Evolutionary conservation across 257 asterid genomes (phyloP).

Genomic region (Solanum pimpinellifolium): DNA sequence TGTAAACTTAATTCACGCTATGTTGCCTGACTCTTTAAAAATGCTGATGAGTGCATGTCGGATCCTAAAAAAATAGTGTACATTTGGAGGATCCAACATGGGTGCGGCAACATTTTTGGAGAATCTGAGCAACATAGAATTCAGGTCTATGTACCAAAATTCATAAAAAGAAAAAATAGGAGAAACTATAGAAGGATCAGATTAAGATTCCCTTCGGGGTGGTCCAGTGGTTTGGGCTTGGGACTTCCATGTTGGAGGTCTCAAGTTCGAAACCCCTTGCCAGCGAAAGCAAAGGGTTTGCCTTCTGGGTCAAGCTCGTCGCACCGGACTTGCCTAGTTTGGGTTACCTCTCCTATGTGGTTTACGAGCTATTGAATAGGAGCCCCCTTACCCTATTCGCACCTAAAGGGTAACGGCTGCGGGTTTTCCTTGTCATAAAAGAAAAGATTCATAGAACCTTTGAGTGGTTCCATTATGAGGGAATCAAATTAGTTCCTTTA

Average conservation of each 20-base stretch:
- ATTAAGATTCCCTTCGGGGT: no score
- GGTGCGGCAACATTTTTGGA: not conserved
- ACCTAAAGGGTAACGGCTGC: no score
- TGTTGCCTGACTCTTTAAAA: not conserved
- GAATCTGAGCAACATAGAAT: not conserved
- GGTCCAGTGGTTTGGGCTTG: no score
- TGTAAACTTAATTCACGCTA: not conserved
- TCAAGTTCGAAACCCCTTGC: no score
- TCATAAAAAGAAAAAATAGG: not conserved
- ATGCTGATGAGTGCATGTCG: not conserved
- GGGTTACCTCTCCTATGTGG: no score
- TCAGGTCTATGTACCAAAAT: not conserved
- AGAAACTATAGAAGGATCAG: not conserved
- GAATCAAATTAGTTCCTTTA: not conserved
- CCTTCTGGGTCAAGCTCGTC: no score
- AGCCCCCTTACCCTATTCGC: no score
- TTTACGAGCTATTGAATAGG: no score
- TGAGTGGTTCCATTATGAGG: not conserved
- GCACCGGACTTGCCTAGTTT: no score
- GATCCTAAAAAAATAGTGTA: not conserved
- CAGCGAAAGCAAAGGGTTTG: no score
- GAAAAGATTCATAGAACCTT: not conserved
- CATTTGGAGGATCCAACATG: not conserved
- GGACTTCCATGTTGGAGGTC: no score
- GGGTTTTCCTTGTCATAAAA: no score